A percentile compares a stretch with the other conserved stretches of the same genome.
Evolutionary conservation across 2,329 filamentous ascomycete genomes (phyloP).

Genomic region (Bipolaris oryzae): DNA sequence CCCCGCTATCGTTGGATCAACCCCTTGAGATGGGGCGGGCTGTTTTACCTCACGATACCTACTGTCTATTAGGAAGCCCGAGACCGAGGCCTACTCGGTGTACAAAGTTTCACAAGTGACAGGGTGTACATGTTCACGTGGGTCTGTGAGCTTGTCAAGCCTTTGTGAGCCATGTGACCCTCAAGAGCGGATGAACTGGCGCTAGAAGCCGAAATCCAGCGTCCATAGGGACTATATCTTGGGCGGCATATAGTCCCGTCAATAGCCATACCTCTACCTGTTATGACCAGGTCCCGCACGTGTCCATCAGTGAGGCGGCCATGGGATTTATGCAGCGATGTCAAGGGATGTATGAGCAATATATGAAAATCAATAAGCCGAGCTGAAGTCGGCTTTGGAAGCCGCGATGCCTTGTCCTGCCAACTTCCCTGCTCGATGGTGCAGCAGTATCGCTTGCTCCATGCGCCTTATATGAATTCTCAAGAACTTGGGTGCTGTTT

Average conservation of each 20-base stretch:
- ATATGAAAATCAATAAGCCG: conserved; percentile 23
- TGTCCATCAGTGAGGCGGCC: conserved; percentile 9
- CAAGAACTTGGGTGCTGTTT: not conserved
- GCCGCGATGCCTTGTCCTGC: conserved; percentile 20
- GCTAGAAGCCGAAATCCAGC: conserved; percentile 5
- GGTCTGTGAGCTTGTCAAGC: not conserved
- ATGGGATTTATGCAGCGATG: conserved; percentile 13
- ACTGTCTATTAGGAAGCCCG: too few species aligned
- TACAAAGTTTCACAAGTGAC: not conserved
- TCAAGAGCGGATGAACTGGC: not conserved
- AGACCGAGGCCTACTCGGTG: not conserved
- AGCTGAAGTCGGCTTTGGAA: conserved; percentile 26
- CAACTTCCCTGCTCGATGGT: conserved; percentile 2
- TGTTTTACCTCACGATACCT: not conserved
- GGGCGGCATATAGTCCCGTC: conserved; percentile 1
- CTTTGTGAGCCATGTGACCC: not conserved
- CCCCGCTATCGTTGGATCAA: not conserved
- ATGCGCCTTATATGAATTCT: not conserved
- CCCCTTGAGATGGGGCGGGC: not conserved
- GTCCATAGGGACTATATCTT: not conserved
- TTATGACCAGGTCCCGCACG: conserved; percentile 10
- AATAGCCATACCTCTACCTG: conserved; percentile 7
- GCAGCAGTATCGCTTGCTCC: not conserved
- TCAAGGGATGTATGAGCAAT: conserved; percentile 30
- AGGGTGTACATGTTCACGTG: not conserved